A percentile compares a stretch with the other conserved stretches of the same genome.
Conservation (phyloP, 768 basidiomycete species). For the Leccinum variicolor region DNA sequence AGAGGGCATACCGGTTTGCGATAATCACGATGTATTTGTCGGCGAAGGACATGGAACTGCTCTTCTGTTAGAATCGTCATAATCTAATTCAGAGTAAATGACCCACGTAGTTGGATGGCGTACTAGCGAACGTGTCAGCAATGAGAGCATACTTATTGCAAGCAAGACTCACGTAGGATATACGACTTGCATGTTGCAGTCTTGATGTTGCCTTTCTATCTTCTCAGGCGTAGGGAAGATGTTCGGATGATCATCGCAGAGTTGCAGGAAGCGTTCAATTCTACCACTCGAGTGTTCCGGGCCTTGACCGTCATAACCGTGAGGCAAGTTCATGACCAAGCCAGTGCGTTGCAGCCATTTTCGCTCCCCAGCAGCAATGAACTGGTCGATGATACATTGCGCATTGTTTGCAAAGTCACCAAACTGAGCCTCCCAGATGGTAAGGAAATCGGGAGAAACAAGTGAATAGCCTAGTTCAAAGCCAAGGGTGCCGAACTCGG, state of each 20-base stretch:
- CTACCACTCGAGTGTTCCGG: slow-evolving; percentile 97
- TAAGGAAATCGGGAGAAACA: slow-evolving; percentile 88
- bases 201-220: slow-evolving; percentile 93
- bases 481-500: slow-evolving; percentile 91
- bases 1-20: slow-evolving; percentile 77
- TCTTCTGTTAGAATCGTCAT: slow-evolving; percentile 12
- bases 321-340: slow-evolving; percentile 83
- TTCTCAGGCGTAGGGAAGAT: slow-evolving; percentile 86
- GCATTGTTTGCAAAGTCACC: slow-evolving; percentile 98
- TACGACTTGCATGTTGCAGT: slow-evolving; percentile 99
- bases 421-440: slow-evolving; percentile 99
- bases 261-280: slow-evolving; percentile 94
- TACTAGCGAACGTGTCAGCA: slow-evolving; percentile 43
- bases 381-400: slow-evolving; percentile 98
- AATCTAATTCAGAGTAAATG: background rate
- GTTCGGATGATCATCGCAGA: slow-evolving; percentile 96
- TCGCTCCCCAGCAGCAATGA: slow-evolving; percentile 94
- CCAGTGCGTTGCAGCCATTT: slow-evolving; percentile 97
- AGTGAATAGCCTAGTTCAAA: slow-evolving; percentile 99
- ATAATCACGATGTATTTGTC: slow-evolving; percentile 97
- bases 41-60: slow-evolving; percentile 93
- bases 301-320: slow-evolving; percentile 98
- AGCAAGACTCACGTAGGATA: slow-evolving; percentile 77
- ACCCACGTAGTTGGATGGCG: slow-evolving; percentile 87
- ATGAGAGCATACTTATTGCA: background rate